These are phyloP conservation scores for Penicillium digitatum DNA, from an alignment of 2,329 filamentous ascomycete genomes.

Conservation along the genomic window DNA sequence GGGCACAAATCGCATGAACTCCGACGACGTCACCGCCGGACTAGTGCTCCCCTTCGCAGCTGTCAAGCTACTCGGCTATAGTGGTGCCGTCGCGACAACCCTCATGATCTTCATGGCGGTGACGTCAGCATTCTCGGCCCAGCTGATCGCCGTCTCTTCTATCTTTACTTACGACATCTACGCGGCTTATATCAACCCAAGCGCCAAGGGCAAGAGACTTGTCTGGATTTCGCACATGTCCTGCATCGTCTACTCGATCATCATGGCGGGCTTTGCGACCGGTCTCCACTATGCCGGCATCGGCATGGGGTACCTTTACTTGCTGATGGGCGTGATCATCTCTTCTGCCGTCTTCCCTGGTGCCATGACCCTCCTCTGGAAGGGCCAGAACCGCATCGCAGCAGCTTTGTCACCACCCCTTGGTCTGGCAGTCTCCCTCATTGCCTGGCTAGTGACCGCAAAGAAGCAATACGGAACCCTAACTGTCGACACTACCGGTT, in stretches of 20 bases:
- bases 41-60: constrained; percentile 82
- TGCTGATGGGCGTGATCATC: constrained; percentile 90
- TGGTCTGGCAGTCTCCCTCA: constrained; percentile 64
- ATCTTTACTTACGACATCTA: constrained; percentile 89
- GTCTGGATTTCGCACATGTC: constrained; percentile 75
- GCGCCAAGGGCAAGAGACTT: constrained; percentile 68
- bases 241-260: constrained; percentile 68
- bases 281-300: constrained; percentile 71
- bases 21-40: constrained; percentile 73
- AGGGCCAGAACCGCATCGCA: constrained; percentile 70
- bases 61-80: constrained; percentile 74
- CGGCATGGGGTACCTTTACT: constrained; percentile 81
- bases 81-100: constrained; percentile 73
- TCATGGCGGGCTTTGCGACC: constrained; percentile 74
- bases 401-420: constrained; percentile 66
- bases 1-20: constrained; percentile 66
- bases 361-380: constrained; percentile 75
- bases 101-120: constrained; percentile 88
- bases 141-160: constrained; percentile 81
- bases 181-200: constrained; percentile 78
- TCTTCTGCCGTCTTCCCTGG: constrained; percentile 79
- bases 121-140: constrained; percentile 75
- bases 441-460: constrained; percentile 74
- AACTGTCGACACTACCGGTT: constrained; percentile 69
- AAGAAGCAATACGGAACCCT: constrained; percentile 66